Evolutionary conservation across 2,329 filamentous ascomycete genomes (phyloP).

Genomic region (Paecilomyces dactylethromorphus): DNA sequence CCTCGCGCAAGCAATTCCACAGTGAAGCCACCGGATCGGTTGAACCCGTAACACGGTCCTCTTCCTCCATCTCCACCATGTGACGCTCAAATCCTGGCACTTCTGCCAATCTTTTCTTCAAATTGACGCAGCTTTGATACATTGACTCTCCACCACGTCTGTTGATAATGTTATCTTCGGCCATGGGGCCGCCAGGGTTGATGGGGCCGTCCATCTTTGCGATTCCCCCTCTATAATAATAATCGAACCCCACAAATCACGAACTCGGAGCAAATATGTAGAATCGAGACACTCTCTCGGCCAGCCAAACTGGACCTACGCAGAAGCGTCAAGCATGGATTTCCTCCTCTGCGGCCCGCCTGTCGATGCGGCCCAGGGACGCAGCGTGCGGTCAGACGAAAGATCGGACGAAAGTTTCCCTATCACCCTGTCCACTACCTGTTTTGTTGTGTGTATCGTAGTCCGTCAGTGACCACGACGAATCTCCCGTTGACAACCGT

Average conservation of each 20-base stretch:
- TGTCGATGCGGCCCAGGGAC: conserved; percentile 20
- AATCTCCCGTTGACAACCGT: background rate
- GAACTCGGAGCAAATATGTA: background rate
- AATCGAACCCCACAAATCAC: background rate
- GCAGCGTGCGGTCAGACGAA: conserved; percentile 18
- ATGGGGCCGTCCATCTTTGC: conserved; percentile 29
- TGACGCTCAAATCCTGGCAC: conserved; percentile 78
- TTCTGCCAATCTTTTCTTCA: conserved; percentile 72
- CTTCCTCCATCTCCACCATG: conserved; percentile 64
- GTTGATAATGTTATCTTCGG: conserved; percentile 93
- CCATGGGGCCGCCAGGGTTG: conserved; percentile 42
- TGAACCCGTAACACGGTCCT: conserved; percentile 54
- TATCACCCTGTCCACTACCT: conserved; percentile 10
- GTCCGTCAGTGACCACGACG: background rate
- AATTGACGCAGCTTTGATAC: conserved; percentile 86
- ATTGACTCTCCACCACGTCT: conserved; percentile 90
- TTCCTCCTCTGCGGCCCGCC: conserved; percentile 14
- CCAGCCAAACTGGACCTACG: background rate
- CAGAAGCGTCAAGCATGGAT: conserved; percentile 23
- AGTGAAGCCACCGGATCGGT: conserved; percentile 82
- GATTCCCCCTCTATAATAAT: conserved; percentile 5
- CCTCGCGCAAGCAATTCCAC: conserved; percentile 79
- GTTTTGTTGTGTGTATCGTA: background rate
- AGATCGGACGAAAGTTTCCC: conserved; percentile 10
- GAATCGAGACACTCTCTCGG: background rate